Percentiles rank a stretch among this genome's conserved stretches.
These are phyloP conservation scores for Clonostachys sp. DNA, from an alignment of 2,329 filamentous ascomycete species.

Conservation along the genomic window DNA sequence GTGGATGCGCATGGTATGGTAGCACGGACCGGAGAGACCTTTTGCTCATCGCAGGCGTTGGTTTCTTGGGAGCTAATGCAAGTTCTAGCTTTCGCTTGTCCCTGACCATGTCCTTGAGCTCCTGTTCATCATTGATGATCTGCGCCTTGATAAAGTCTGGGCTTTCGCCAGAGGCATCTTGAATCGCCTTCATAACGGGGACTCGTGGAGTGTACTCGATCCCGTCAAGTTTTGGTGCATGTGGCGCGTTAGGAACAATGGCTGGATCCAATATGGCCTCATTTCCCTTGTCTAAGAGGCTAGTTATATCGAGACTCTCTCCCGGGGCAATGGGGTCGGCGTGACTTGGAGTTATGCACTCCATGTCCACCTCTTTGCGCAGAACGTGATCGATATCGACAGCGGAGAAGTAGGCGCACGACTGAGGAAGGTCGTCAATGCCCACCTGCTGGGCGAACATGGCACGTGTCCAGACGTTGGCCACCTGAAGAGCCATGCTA, in stretches of 20 bases:
- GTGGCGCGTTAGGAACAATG: conserved; percentile 47
- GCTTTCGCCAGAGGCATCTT: conserved; percentile 37
- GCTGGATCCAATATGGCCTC: conserved; percentile 64
- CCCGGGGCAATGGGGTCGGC: conserved; percentile 73
- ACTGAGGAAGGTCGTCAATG: conserved; percentile 89
- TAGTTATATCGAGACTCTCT: conserved; percentile 77
- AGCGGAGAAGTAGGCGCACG: conserved; percentile 92
- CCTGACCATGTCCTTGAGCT: conserved; percentile 69
- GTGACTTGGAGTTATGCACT: conserved; percentile 90
- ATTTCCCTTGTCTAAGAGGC: conserved; percentile 70
- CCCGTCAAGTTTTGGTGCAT: conserved; percentile 52
- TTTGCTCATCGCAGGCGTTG: conserved; percentile 9
- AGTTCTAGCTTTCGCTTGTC: conserved; percentile 38
- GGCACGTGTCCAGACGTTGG: conserved; percentile 93
- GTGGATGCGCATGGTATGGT: conserved; percentile 27
- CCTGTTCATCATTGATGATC: conserved; percentile 68
- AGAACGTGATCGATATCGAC: conserved; percentile 93
- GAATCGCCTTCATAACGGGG: conserved; percentile 75
- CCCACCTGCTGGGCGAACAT: conserved; percentile 98
- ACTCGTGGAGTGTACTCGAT: conserved; percentile 67
- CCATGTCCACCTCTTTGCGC: conserved; percentile 98
- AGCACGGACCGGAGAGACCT: conserved; percentile 19
- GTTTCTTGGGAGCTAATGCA: conserved; percentile 12
- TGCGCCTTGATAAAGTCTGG: conserved; percentile 74
- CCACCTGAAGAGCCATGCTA: conserved; percentile 88